These are phyloP conservation scores for Debaryomycetaceae sp. DNA, from an alignment of 1,139 yeast species.

Conservation along the genomic window DNA sequence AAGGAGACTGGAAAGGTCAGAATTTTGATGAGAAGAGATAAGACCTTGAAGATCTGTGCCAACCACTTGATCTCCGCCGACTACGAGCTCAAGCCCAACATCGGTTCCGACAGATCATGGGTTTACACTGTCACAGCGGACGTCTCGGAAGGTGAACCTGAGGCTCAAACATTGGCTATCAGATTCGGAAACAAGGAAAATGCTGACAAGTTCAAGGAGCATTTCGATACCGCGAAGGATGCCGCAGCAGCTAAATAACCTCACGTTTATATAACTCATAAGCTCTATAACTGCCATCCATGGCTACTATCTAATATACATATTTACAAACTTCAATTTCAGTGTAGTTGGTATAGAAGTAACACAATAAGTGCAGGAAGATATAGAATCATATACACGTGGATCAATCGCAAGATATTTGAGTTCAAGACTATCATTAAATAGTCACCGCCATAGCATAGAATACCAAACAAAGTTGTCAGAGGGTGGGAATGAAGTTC, in stretches of 20 bases:
- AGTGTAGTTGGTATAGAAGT: no score
- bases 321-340: no score
- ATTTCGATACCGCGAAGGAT: slow-evolving; percentile 79
- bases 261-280: slow-evolving; percentile 1
- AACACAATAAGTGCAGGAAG: not conserved
- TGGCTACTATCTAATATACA: not conserved
- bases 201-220: slow-evolving; percentile 93
- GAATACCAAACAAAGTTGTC: not conserved
- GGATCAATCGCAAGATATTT: not conserved
- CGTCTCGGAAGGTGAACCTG: slow-evolving; percentile 92
- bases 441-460: no score
- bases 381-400: not conserved
- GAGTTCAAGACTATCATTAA: no score
- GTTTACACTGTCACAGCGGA: slow-evolving; percentile 94
- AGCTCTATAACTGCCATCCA: not conserved
- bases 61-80: slow-evolving; percentile 89
- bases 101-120: slow-evolving; percentile 98
- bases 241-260: slow-evolving; percentile 7
- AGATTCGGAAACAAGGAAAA: slow-evolving; percentile 97
- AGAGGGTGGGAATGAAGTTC: slow-evolving; percentile 58
- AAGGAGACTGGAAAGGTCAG: slow-evolving; percentile 78
- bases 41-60: slow-evolving; percentile 96
- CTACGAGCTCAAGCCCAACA: slow-evolving; percentile 83
- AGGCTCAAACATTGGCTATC: slow-evolving; percentile 94
- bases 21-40: slow-evolving; percentile 97